phyloP scores from a whole-genome alignment of 164 flowering plant genomes.

The Vitis rotundifolia region DNA sequence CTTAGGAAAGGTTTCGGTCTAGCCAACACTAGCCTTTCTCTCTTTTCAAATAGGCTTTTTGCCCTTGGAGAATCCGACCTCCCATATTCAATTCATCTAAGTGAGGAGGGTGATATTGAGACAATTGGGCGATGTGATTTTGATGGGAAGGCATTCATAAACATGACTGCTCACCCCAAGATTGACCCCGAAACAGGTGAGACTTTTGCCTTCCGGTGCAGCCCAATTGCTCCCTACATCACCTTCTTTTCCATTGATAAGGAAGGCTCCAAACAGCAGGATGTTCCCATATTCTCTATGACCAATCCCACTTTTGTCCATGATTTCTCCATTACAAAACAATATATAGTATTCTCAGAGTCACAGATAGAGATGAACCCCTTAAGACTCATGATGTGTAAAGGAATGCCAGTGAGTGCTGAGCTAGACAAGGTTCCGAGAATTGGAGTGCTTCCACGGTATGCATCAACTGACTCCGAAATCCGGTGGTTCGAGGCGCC shows the following conservation, averaged over 20 bases:
- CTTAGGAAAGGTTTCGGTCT: no score
- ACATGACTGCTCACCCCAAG: constrained; percentile 26
- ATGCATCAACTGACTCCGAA: neutral
- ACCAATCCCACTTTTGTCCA: neutral
- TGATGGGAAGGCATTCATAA: neutral
- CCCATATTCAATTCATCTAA: no score
- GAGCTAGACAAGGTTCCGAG: neutral
- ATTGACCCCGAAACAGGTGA: constrained; percentile 15
- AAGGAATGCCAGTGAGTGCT: neutral
- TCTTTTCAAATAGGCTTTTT: no score
- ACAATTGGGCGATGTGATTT: constrained; percentile 3
- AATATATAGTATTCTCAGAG: constrained; percentile 2
- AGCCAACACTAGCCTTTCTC: no score
- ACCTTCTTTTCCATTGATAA: constrained; percentile 13
- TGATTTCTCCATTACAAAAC: constrained; percentile 14
- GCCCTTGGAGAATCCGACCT: no score
- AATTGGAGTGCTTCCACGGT: constrained; percentile 6
- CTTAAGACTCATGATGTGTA: neutral
- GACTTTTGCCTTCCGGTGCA: constrained; percentile 16
- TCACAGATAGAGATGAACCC: neutral
- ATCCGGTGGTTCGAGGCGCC: constrained; percentile 8
- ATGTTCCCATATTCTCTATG: constrained; percentile 17
- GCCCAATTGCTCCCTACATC: constrained; percentile 2
- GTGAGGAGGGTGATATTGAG: constrained; percentile 7
- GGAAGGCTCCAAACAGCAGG: constrained; percentile 1